Base-by-base conservation (phyloP, 2,329 filamentous ascomycete genomes). In the Aspergillus niger region DNA sequence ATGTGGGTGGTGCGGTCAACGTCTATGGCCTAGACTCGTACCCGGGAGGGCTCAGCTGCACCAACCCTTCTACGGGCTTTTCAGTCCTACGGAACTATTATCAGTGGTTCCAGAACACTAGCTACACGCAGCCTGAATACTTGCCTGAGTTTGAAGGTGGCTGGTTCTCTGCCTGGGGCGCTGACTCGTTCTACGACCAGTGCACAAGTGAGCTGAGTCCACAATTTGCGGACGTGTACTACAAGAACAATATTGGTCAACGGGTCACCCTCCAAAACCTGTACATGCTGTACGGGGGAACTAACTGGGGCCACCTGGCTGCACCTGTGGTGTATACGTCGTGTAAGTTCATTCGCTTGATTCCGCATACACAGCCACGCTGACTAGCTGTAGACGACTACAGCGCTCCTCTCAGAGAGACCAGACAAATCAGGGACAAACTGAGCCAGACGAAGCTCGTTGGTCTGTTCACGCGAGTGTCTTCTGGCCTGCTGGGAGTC, bases 81-180 rank as follows among this genome's bases (percentile, higher is more conserved):
- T 80, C 74, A 28, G 69, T 85, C 1, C 76, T 83, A 2, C 77
- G 82, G 26, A 84, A 77, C 5, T 86, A 86, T 65, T 82, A 82
- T 61, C 79, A 85, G 63, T 85, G 83, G 82, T 86, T 86, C 63
- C 76, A 79, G n/a, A 81, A 83, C 43, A 83, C 83, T 58, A 82
- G 82, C 0, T 81, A 72, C 51, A 83, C 82, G 1, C 83, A 86
- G 65, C 84, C 83, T 1, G 77, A 78, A 50, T 84, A 79, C 59
- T 67, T 85, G 0, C 79, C 83, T 5, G 84, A 85, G 65, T 85
- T 85, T 30, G 78, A 84, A 65, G 81, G 80, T 3, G 83, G 83
- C 0, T 84, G 76, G 64, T 84, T 85, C 58, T 80, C 81, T n/a
- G 77, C 81, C 13, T 85, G 83, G 83, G 81, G 80, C 0, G 80